Evolutionary conservation across 2,329 filamentous ascomycete genomes (phyloP).

Genomic region (Sarocladiaceae sp.): DNA sequence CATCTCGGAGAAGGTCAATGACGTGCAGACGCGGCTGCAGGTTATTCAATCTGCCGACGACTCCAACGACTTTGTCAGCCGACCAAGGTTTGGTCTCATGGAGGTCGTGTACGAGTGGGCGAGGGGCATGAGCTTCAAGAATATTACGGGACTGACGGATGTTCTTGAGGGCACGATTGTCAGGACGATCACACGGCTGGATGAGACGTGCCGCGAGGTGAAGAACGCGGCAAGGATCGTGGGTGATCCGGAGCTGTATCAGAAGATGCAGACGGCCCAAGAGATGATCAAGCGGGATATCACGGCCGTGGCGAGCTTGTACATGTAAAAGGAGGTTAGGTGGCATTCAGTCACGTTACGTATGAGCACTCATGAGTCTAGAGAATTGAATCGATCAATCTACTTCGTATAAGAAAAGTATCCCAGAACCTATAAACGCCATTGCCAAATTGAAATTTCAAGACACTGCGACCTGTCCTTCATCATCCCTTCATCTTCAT

Average conservation of each 20-base stretch:
- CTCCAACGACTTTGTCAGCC: constrained; percentile 82
- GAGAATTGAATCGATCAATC: too few relatives aligned
- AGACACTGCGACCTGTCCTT: neutral
- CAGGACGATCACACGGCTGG: constrained; percentile 82
- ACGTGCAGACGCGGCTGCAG: constrained; percentile 82
- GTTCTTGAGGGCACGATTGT: constrained; percentile 98
- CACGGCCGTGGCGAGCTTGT: constrained; percentile 80
- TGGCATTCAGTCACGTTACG: too few relatives aligned
- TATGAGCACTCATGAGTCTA: too few relatives aligned
- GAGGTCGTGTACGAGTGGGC: constrained; percentile 99
- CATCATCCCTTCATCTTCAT: neutral
- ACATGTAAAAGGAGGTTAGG: constrained; percentile 55
- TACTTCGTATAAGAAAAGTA: too few relatives aligned
- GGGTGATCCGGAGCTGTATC: constrained; percentile 85
- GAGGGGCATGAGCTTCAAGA: constrained; percentile 94
- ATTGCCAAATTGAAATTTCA: neutral
- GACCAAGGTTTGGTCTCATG: constrained; percentile 85
- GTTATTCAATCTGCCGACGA: constrained; percentile 88
- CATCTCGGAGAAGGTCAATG: constrained; percentile 89
- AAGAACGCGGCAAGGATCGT: constrained; percentile 96
- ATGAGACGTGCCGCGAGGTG: constrained; percentile 94
- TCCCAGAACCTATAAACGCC: constrained; percentile 1
- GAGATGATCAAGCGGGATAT: constrained; percentile 97
- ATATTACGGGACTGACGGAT: constrained; percentile 92
- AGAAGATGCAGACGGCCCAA: constrained; percentile 96